Base-by-base conservation (phyloP, 805 yeast species). In the Yamadazyma laniorum region DNA sequence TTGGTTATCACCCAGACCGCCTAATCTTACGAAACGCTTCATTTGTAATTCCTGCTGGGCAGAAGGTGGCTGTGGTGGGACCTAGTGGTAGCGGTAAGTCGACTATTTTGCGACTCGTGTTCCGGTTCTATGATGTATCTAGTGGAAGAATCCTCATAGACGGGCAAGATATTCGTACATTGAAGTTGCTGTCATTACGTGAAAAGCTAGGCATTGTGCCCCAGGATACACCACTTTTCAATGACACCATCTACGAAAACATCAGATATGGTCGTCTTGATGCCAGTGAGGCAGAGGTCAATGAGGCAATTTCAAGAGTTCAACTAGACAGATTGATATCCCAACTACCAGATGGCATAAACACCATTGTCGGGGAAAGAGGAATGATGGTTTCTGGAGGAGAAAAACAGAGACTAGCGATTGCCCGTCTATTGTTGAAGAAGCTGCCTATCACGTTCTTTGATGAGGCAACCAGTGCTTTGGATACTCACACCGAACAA, bases 321-420 rank as follows among this genome's bases (percentile, higher is more conserved):
- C 81, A 85, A 51, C 69, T 91, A 44, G 76, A 76, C 44, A 58
- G 63, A 17, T 65, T 91, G 32, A 72, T 91, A 12, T 49, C 59
- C 5, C 85, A 81, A 30, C 62, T 93, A 32, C 98, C 99, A 0
- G 85, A 85, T 11, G 96, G 97, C 1, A 67, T 76, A 28, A 69
- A 83, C 19, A 93, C 98, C 0, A 70, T 86, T 41, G 99, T 93
- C 13, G 99, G 99, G 34, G 99, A 93, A 60, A 71, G 95, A 55
- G 99, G 99, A n/a, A 74, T 93, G 75, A 93, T 93, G 99, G 90
- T 93, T 32, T 88, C 96, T 18, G 99, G 99, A n/a, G 99, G 99
- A 44, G 99, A 93, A 59, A 90, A 93, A 58, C 99, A 93, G 63
- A 70, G 99, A 45, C 69, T 93, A 29, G 98, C 99, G 0, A 88